Conservation (phyloP, 1,284 basidiomycete species). For the Tylopilus sp. region DNA sequence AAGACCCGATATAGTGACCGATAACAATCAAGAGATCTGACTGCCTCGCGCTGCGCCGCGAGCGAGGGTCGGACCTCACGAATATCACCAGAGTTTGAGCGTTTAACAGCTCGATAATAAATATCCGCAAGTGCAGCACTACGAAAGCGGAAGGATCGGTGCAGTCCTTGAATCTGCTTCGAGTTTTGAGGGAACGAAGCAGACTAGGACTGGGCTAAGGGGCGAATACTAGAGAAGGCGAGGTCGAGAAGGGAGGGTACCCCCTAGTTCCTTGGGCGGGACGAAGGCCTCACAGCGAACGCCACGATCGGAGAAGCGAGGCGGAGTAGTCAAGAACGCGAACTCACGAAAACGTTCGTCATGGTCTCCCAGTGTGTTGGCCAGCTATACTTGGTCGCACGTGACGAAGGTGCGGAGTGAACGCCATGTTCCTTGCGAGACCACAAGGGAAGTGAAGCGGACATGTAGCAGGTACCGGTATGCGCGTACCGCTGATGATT, state of each 20-base stretch:
- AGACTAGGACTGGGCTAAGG: constrained; percentile 9
- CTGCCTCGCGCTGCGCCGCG: constrained; percentile 36
- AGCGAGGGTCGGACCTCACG: constrained; percentile 45
- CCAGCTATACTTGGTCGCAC: constrained; percentile 12
- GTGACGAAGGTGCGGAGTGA: not conserved
- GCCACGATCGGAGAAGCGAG: constrained; percentile 44
- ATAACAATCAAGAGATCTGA: constrained; percentile 39
- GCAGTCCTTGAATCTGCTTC: constrained; percentile 33
- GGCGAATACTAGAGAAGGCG: constrained; percentile 7
- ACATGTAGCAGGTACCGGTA: constrained; percentile 37
- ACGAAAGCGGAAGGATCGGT: constrained; percentile 32
- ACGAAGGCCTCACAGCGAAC: constrained; percentile 44
- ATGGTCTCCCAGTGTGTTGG: constrained; percentile 4
- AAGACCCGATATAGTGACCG: constrained; percentile 45
- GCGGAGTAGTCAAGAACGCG: constrained; percentile 43
- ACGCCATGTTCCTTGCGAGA: not conserved
- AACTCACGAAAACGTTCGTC: constrained; percentile 6
- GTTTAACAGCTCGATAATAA: constrained; percentile 18
- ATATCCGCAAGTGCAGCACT: constrained; percentile 14
- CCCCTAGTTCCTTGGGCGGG: constrained; percentile 37
- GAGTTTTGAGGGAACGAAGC: constrained; percentile 42
- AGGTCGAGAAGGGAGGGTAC: constrained; percentile 32
- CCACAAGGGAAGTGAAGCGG: not conserved
- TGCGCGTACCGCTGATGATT: constrained; percentile 39
- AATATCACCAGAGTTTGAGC: constrained; percentile 47